These are phyloP conservation scores for Exobasidium rhododendri DNA, from an alignment of 1,284 basidiomycete genomes.

Conservation along the genomic window DNA sequence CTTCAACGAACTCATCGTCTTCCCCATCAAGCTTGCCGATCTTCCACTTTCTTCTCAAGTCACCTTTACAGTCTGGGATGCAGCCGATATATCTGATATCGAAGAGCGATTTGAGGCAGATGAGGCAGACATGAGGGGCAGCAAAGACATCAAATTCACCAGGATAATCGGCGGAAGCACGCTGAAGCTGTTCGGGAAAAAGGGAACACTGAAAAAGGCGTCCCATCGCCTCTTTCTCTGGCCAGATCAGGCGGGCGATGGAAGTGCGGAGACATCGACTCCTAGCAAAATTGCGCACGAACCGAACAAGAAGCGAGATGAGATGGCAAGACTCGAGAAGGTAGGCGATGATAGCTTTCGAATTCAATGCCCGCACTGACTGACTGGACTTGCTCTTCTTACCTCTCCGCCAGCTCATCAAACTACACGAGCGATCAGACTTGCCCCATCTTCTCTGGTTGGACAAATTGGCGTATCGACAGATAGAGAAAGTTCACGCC, in stretches of 20 bases:
- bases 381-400: conserved; percentile 14
- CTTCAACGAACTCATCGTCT: conserved; percentile 6
- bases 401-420: conserved; percentile 70
- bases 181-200: conserved; percentile 82
- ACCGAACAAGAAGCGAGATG: conserved; percentile 62
- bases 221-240: conserved; percentile 82
- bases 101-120: neutral
- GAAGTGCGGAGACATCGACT: conserved; percentile 73
- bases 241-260: conserved; percentile 78
- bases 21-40: conserved; percentile 67
- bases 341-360: conserved; percentile 59
- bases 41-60: conserved; percentile 82
- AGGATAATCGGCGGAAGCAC: conserved; percentile 79
- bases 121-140: neutral
- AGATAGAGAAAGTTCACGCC: conserved; percentile 70
- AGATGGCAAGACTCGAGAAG: conserved; percentile 91
- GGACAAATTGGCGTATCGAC: conserved; percentile 84
- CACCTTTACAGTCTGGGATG: conserved; percentile 92
- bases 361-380: no score
- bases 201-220: conserved; percentile 72
- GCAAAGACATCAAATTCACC: conserved; percentile 62
- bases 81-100: conserved; percentile 51
- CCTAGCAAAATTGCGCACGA: conserved; percentile 57
- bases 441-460: conserved; percentile 93
- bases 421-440: conserved; percentile 92